phyloP scores from a whole-genome alignment of 139 green algal species.

The Desmodesmus armatus region DNA sequence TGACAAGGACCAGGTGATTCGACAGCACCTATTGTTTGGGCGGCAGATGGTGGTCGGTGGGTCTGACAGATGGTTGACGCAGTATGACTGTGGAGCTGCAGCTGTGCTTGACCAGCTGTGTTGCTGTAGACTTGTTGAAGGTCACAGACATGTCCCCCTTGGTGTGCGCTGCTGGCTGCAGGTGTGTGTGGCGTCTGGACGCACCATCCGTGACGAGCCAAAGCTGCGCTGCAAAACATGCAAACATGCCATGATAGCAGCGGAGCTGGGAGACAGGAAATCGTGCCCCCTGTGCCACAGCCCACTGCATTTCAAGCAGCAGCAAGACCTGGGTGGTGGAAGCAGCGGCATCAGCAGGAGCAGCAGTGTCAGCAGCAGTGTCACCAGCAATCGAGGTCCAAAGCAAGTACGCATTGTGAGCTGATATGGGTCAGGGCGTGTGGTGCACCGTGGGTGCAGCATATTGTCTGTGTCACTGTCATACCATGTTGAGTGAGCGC shows the following conservation, averaged over 20 bases:
- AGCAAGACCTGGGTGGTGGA: no score
- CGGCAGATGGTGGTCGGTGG: neutral
- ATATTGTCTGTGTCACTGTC: no score
- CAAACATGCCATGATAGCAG: slow-evolving; percentile 72
- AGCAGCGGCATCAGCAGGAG: no score
- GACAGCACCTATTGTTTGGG: neutral
- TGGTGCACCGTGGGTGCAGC: no score
- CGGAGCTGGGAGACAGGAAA: slow-evolving; percentile 54
- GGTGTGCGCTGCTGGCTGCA: neutral
- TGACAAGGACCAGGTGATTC: slow-evolving; percentile 54
- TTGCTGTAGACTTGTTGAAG: neutral
- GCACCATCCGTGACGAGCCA: slow-evolving; percentile 57
- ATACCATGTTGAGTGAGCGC: no score
- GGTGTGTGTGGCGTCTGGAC: slow-evolving; percentile 78
- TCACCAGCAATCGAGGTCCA: no score
- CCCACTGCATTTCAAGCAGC: neutral
- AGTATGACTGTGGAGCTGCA: neutral
- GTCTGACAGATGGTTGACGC: neutral
- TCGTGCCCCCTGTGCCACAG: slow-evolving; percentile 78
- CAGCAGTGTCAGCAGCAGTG: neutral
- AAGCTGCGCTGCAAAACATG: slow-evolving; percentile 73
- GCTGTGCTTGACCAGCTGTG: neutral
- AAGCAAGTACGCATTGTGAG: neutral
- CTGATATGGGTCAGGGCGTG: no score
- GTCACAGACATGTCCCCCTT: neutral